These are phyloP conservation scores for Cadophora sp. DNA, from an alignment of 2,329 filamentous ascomycete genomes.

Conservation along the genomic window DNA sequence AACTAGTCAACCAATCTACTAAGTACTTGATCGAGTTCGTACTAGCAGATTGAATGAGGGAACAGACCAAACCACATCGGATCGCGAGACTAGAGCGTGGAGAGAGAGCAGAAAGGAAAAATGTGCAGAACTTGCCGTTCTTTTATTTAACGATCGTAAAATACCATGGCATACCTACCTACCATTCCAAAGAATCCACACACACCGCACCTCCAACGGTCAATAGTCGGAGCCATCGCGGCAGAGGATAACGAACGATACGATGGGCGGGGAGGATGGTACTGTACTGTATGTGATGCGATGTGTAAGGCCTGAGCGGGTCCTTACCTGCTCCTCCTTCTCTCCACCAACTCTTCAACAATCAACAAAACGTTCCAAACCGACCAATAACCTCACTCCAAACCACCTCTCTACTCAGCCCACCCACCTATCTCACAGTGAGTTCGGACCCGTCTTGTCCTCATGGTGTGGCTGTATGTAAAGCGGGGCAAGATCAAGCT, in stretches of 20 bases:
- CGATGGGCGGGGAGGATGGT: not conserved
- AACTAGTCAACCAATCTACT: too few relatives aligned
- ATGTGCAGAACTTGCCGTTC: too few relatives aligned
- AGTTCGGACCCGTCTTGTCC: slow-evolving; percentile 4
- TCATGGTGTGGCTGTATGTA: too few relatives aligned
- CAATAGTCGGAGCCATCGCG: not conserved
- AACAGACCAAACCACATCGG: not conserved
- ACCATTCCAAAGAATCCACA: too few relatives aligned
- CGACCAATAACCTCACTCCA: not conserved
- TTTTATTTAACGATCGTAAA: too few relatives aligned
- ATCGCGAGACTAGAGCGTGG: not conserved
- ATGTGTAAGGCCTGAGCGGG: not conserved
- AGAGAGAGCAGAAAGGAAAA: too few relatives aligned
- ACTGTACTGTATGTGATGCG: too few relatives aligned
- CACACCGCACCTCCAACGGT: not conserved
- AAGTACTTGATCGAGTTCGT: too few relatives aligned
- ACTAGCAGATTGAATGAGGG: not conserved
- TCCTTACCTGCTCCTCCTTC: too few relatives aligned
- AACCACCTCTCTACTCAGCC: not conserved
- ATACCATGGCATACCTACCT: too few relatives aligned
- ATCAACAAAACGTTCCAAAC: too few relatives aligned
- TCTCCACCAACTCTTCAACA: too few relatives aligned
- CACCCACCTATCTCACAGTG: not conserved
- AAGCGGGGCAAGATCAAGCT: not conserved
- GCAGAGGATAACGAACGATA: not conserved